Percentiles rank a stretch among this genome's conserved stretches.
Evolutionary conservation across 306 rosid genomes (phyloP).

Genomic region (Abrus pulchellus): DNA sequence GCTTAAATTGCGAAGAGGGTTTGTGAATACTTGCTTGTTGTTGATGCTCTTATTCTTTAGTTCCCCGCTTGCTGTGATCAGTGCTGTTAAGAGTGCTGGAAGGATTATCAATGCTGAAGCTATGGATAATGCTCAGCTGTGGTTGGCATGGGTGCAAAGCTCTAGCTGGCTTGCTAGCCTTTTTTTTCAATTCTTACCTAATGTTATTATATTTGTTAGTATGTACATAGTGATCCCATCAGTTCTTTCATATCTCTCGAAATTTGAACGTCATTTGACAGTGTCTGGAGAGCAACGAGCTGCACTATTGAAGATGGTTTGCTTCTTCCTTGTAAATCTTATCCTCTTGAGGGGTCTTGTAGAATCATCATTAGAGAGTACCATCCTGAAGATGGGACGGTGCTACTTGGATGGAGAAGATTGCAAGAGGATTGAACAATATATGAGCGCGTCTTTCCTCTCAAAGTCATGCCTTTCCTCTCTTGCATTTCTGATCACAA

Average conservation of each 20-base stretch:
- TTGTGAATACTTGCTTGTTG: constrained; percentile 85
- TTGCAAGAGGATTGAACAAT: constrained; percentile 97
- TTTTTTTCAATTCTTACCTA: constrained; percentile 91
- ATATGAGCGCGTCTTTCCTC: constrained; percentile 92
- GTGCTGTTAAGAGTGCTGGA: constrained; percentile 85
- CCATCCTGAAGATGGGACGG: constrained; percentile 85
- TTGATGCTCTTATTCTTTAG: constrained; percentile 88
- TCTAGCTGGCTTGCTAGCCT: constrained; percentile 94
- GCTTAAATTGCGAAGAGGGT: constrained; percentile 70
- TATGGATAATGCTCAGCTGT: constrained; percentile 89
- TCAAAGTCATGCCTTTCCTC: constrained; percentile 97
- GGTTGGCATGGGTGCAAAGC: constrained; percentile 95
- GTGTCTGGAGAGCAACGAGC: constrained; percentile 98
- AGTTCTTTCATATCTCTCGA: constrained; percentile 89
- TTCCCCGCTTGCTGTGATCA: constrained; percentile 93
- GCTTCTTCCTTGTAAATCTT: constrained; percentile 97
- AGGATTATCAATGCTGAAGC: constrained; percentile 91
- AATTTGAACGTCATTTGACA: constrained; percentile 89
- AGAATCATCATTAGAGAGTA: constrained; percentile 89
- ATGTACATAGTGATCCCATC: constrained; percentile 94
- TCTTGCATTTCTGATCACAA: constrained; percentile 86
- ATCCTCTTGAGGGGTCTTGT: constrained; percentile 87
- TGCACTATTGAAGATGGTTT: constrained; percentile 93
- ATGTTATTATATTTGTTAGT: constrained; percentile 88
- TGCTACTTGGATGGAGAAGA: constrained; percentile 96